Conservation (phyloP, 371 early-diverging fungal genomes). For the Mortierella sp. region DNA sequence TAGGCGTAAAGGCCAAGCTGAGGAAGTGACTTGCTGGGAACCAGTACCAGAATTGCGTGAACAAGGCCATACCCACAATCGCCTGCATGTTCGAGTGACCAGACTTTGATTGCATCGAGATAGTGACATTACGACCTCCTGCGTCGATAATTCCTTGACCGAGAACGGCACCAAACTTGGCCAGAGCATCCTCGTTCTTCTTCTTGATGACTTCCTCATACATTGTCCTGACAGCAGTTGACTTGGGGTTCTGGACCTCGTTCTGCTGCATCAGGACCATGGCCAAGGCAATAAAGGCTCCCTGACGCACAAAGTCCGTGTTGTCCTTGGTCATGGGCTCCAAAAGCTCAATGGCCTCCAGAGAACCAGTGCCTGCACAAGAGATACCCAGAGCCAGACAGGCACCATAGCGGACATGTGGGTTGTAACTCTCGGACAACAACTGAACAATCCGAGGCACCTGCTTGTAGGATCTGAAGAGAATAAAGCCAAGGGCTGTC, state of each 20-base stretch:
- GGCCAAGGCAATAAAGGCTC: conserved; percentile 97
- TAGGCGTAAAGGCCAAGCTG: conserved; percentile 93
- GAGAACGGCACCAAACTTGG: conserved; percentile 98
- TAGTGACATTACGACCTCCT: conserved; percentile 96
- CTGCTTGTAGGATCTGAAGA: conserved; percentile 90
- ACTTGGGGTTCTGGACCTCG: conserved; percentile 79
- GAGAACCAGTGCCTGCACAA: conserved; percentile 94
- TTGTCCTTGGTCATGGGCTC: conserved; percentile 98
- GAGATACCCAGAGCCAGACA: conserved; percentile 98
- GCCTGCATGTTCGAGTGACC: conserved; percentile 94
- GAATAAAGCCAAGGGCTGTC: conserved; percentile 96
- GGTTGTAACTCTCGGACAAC: conserved; percentile 97
- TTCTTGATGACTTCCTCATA: conserved; percentile 92
- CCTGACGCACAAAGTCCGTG: conserved; percentile 98
- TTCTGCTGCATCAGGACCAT: conserved; percentile 98
- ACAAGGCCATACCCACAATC: conserved; percentile 96
- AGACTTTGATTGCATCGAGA: conserved; percentile 89
- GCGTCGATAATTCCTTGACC: conserved; percentile 99
- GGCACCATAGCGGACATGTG: conserved; percentile 98
- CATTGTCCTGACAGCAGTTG: conserved; percentile 80
- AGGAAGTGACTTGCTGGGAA: conserved; percentile 97
- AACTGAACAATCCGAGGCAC: conserved; percentile 98
- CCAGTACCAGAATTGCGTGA: conserved; percentile 99
- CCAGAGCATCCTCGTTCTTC: conserved; percentile 93
- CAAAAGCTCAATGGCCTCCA: conserved; percentile 94